phyloP scores from a whole-genome alignment of 2,329 filamentous ascomycete species.

The Bipolaris zeicola region DNA sequence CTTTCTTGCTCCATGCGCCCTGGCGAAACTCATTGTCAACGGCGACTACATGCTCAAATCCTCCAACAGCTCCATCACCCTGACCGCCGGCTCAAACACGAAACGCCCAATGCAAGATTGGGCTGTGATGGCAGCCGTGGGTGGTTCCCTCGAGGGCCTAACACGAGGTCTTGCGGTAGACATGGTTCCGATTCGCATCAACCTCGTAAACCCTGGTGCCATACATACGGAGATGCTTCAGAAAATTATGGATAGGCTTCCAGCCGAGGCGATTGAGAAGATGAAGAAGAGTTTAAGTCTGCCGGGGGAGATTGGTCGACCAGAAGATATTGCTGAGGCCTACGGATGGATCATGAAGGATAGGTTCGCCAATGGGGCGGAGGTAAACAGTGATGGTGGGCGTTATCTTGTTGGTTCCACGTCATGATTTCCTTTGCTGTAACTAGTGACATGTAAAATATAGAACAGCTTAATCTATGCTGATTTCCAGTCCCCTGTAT shows the following conservation, averaged over 20 bases:
- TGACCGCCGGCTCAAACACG: constrained; percentile 49
- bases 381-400: constrained; percentile 48
- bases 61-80: constrained; percentile 44
- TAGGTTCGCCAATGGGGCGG: constrained; percentile 46
- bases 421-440: not conserved
- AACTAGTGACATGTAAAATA: not conserved
- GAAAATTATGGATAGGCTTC: constrained; percentile 19
- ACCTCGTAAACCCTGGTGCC: constrained; percentile 50
- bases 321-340: constrained; percentile 51
- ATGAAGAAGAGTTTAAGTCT: constrained; percentile 29
- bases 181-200: constrained; percentile 51
- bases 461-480: not conserved
- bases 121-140: constrained; percentile 35
- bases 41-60: constrained; percentile 42
- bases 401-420: constrained; percentile 28
- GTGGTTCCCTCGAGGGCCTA: constrained; percentile 40
- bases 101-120: constrained; percentile 45
- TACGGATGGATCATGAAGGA: constrained; percentile 55
- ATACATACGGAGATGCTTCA: constrained; percentile 51
- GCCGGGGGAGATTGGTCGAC: constrained; percentile 29
- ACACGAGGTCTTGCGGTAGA: constrained; percentile 50
- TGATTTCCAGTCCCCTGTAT: constrained; percentile 16
- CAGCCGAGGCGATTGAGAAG: constrained; percentile 21
- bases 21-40: constrained; percentile 49
- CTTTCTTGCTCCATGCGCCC: constrained; percentile 41